Base-by-base conservation (phyloP, 352 stramenopile species). In the Achlya hypogyna region DNA sequence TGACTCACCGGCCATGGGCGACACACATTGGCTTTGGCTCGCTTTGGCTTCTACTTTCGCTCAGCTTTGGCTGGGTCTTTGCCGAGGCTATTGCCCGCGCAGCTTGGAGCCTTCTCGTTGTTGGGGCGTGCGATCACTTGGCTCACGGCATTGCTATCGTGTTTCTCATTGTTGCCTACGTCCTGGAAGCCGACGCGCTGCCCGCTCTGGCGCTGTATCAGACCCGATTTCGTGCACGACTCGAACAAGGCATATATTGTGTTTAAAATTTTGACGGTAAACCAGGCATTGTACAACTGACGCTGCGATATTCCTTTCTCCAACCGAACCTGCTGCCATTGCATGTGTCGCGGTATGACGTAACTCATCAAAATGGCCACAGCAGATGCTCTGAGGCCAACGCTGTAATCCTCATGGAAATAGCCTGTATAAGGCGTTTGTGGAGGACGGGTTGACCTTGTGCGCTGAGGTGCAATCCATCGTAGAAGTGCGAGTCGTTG, bases 1-100 rank as follows among this genome's bases (percentile, higher is more conserved):
- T 8, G 6, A 38, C n/a, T 12, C 49, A 56, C 31, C 31, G 25
- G 25, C 49, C 49, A 16, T 20, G 16, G 12, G 2, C 12, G 12
- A 20, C 25, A 10, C 31, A 56, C 49, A 16, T 20, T 20, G 25
- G 25, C 31, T 38, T 56, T 56, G n/a, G 49, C 31, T 27, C 25
- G 31, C 49, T 56, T n/a, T 56, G 49, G 49, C 31, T 56, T 8
- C 25, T 56, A 16, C 25, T 56, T 31, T 31, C 49, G 25, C 16
- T 56, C 6, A 27, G 49, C 49, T 56, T 27, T 20, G 49, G 49
- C 25, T 56, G 49, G 49, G 49, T 56, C 25, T 56, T 56, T 56
- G 49, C 49, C 31, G 49, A 56, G 31, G 10, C 25, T 3, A 22
- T 56, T 10, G 31, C 49, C 12, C 49, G 49, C 8, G 31, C 31